Conservation (phyloP, 2,329 filamentous ascomycete species). For the Ambrosiella beaveri region DNA sequence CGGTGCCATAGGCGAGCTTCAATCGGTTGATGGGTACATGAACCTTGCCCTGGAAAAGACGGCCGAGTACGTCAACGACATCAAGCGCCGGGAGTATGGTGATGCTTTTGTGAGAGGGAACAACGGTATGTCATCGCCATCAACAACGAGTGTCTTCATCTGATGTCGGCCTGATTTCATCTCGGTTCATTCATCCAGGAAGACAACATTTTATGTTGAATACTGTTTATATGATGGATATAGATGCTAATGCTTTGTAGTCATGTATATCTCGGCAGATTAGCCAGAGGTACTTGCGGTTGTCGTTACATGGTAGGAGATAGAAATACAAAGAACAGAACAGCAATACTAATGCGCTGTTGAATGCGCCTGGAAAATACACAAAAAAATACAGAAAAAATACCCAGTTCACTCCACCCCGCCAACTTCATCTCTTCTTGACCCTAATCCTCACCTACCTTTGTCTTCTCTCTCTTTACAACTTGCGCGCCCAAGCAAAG, state of each 20-base stretch:
- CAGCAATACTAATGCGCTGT: background rate
- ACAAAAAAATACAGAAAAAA: background rate
- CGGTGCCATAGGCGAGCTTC: conserved; percentile 55
- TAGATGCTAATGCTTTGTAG: conserved; percentile 20
- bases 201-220: too few species aligned
- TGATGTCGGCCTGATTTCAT: background rate
- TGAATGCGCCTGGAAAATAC: background rate
- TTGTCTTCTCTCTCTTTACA: conserved; percentile 18
- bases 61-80: conserved; percentile 75
- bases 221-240: too few species aligned
- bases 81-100: conserved; percentile 67
- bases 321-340: conserved; percentile 3
- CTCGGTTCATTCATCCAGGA: background rate
- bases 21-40: conserved; percentile 98
- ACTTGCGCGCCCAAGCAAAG: conserved; percentile 41
- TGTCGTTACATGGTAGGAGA: background rate
- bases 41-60: conserved; percentile 97
- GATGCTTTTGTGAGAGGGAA: conserved; percentile 94
- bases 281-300: conserved; percentile 16
- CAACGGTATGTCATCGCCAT: conserved; percentile 48
- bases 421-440: background rate
- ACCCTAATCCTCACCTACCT: background rate
- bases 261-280: conserved; percentile 56
- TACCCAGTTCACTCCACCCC: background rate
- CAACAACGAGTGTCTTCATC: too few species aligned